These are phyloP conservation scores for Yamadazyma sp. DNA, from an alignment of 805 yeast genomes.

Conservation along the genomic window DNA sequence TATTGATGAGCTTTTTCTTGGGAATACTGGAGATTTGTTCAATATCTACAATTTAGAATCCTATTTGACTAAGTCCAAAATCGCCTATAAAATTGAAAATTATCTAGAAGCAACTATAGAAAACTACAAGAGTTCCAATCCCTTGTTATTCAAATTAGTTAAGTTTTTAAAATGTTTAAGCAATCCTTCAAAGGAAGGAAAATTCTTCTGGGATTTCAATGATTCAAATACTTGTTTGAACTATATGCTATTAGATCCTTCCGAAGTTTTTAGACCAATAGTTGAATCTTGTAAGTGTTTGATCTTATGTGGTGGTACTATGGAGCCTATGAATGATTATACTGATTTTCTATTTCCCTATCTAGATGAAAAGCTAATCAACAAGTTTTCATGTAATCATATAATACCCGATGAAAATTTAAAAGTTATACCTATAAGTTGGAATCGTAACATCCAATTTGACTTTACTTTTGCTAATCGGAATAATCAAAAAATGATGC, in stretches of 20 bases:
- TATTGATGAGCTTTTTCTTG: slow-evolving; percentile 50
- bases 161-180: slow-evolving; percentile 62
- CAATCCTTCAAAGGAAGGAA: slow-evolving; percentile 79
- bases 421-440: slow-evolving; percentile 51
- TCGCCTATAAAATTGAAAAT: slow-evolving; percentile 79
- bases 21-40: slow-evolving; percentile 64
- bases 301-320: slow-evolving; percentile 89
- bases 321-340: slow-evolving; percentile 85
- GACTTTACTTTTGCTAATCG: slow-evolving; percentile 73
- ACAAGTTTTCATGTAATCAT: slow-evolving; percentile 74
- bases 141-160: slow-evolving; percentile 63
- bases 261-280: slow-evolving; percentile 62
- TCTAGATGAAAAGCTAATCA: slow-evolving; percentile 33
- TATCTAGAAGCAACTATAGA: slow-evolving; percentile 44
- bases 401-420: slow-evolving; percentile 72
- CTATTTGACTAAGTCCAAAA: slow-evolving; percentile 64
- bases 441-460: slow-evolving; percentile 26
- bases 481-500: slow-evolving; percentile 42
- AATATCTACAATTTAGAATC: slow-evolving; percentile 65
- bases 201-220: slow-evolving; percentile 58
- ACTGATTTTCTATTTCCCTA: slow-evolving; percentile 64
- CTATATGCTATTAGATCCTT: slow-evolving; percentile 79
- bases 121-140: slow-evolving; percentile 32
- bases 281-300: slow-evolving; percentile 67
- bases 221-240: slow-evolving; percentile 39